A percentile compares a stretch with the other conserved stretches of the same genome.
Evolutionary conservation across 2,329 filamentous ascomycete genomes (phyloP).

Genomic region (Xylaria digitata): DNA sequence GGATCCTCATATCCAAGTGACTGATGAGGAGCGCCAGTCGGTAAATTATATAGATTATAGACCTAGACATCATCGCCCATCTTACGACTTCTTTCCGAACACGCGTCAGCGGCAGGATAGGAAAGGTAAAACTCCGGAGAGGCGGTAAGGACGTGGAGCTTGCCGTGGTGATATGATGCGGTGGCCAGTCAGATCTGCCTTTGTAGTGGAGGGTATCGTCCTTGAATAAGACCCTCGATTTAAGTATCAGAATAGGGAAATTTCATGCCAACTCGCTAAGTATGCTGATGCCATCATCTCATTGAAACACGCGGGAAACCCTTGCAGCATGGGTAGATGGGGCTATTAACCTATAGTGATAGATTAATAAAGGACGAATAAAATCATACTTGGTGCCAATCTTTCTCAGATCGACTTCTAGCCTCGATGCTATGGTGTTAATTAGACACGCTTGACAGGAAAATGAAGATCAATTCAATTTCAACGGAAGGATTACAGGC

Average conservation of each 20-base stretch:
- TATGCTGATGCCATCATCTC: neutral
- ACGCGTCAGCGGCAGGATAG: neutral
- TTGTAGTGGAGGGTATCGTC: neutral
- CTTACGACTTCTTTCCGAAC: slow-evolving; percentile 21
- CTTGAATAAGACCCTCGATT: neutral
- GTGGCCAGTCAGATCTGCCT: neutral
- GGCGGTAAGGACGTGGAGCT: neutral
- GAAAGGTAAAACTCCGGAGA: neutral
- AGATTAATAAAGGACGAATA: neutral
- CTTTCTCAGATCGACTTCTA: neutral
- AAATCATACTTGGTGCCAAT: neutral
- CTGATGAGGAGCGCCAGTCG: slow-evolving; percentile 6
- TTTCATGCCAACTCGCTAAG: too few species aligned
- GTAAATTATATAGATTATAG: neutral
- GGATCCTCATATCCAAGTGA: slow-evolving; percentile 36
- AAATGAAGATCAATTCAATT: too few species aligned
- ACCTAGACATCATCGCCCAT: neutral
- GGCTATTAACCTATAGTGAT: neutral
- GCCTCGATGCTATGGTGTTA: neutral
- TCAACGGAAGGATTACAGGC: too few species aligned
- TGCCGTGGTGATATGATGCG: neutral
- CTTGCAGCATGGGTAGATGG: neutral
- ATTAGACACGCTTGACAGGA: neutral
- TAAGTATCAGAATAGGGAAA: too few species aligned
- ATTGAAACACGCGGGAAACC: neutral